Conservation (phyloP, 352 stramenopile genomes). For the Sclerospora graminicola region DNA sequence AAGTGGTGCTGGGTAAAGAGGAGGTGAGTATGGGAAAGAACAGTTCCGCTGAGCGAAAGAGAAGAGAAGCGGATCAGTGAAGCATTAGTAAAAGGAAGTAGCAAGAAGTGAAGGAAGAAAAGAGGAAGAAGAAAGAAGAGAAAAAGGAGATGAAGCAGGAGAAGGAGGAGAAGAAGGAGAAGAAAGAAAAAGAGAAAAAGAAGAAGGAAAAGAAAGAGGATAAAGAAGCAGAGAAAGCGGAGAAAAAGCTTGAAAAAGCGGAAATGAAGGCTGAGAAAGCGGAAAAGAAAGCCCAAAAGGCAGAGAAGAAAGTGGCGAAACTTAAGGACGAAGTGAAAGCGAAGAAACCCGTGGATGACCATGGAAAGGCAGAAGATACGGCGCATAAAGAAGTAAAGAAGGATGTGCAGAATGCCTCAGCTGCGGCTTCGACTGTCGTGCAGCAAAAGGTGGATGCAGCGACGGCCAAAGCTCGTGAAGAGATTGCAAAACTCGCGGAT, state of each 20-base stretch:
- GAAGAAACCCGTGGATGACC: slow-evolving; percentile 7
- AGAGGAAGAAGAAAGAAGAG: slow-evolving; percentile 10
- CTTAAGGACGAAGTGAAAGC: slow-evolving; percentile 18
- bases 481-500: slow-evolving; percentile 44
- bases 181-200: slow-evolving; percentile 13
- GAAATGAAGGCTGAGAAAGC: slow-evolving; percentile 17
- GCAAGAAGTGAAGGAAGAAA: slow-evolving; percentile 19
- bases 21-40: too few relatives aligned
- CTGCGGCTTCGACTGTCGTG: slow-evolving; percentile 20
- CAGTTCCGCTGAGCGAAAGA: too few relatives aligned
- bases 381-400: slow-evolving; percentile 23
- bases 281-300: slow-evolving; percentile 15
- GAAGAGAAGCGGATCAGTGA: too few relatives aligned
- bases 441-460: slow-evolving; percentile 59
- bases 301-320: slow-evolving; percentile 10
- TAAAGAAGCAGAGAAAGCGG: slow-evolving; percentile 10
- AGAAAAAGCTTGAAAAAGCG: slow-evolving; percentile 12
- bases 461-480: slow-evolving; percentile 42
- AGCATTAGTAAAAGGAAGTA: too few relatives aligned
- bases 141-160: slow-evolving; percentile 9
- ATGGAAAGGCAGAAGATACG: slow-evolving; percentile 25
- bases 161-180: slow-evolving; percentile 17
- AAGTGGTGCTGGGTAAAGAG: slow-evolving; percentile 47
- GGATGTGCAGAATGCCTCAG: slow-evolving; percentile 22
- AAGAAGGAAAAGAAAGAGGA: slow-evolving; percentile 10